These are phyloP conservation scores for Saccharomycopsis guyanensis DNA, from an alignment of 805 yeast species.

Conservation along the genomic window DNA sequence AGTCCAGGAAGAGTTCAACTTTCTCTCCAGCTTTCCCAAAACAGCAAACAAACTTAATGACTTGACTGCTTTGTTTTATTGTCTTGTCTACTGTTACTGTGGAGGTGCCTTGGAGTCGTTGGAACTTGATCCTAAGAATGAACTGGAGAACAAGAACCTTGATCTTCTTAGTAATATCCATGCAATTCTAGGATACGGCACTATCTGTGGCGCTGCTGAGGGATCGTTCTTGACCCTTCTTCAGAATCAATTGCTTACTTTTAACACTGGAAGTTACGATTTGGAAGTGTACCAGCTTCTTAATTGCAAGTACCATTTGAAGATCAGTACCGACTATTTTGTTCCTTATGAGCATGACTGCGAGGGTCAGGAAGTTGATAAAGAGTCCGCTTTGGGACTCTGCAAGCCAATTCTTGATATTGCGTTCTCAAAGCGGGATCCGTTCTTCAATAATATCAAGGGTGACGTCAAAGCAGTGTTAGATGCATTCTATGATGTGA, in stretches of 20 bases:
- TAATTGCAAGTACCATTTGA: constrained; percentile 69
- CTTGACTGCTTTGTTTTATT: neutral
- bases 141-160: constrained; percentile 22
- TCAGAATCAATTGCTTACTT: constrained; percentile 43
- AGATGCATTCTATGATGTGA: constrained; percentile 61
- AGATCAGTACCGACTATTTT: constrained; percentile 49
- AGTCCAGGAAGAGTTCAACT: neutral
- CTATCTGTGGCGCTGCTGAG: constrained; percentile 57
- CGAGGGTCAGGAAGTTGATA: constrained; percentile 32
- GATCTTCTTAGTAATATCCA: constrained; percentile 58
- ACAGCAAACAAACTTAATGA: neutral
- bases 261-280: constrained; percentile 27
- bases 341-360: constrained; percentile 63
- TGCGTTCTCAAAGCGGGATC: constrained; percentile 49
- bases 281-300: constrained; percentile 72
- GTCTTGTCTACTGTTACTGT: neutral
- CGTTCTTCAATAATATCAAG: constrained; percentile 51
- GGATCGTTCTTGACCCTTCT: constrained; percentile 58
- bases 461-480: constrained; percentile 65
- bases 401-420: constrained; percentile 46
- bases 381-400: constrained; percentile 33
- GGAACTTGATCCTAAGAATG: neutral
- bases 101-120: neutral
- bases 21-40: neutral
- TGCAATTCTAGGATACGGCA: constrained; percentile 59